Evolutionary conservation across 257 asterid species (phyloP), one percentile per base, ranked within the genome.

Genomic region (Nicotiana otophora): DNA sequence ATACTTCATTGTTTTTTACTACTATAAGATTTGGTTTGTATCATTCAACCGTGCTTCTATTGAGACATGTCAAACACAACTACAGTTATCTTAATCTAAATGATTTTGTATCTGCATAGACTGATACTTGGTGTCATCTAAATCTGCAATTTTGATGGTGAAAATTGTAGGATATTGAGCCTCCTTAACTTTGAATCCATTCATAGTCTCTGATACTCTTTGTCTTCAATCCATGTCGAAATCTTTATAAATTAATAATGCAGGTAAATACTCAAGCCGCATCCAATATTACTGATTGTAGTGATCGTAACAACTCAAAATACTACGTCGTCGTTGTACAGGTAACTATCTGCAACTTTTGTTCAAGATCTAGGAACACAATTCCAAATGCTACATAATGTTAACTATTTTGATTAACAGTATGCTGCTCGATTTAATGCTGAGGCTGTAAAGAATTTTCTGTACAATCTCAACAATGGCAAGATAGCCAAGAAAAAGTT

Each of bases 241-340:
- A 70, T 62, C 63, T 82, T 67, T 72, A 55, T 76, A 72, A 23
- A 34, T 4, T 79, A 58, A 79, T 42, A 57, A 42, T 78, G 69
- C 84, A 94, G 98, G 98, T 94, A 54, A 96, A 96, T 85, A 94
- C 96, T 68, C 94, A 94, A 89, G 99, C 99, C 39, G 94, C 97
- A 34, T 39, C 89, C 0, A 62, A 85, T 86, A 86, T 96, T 62
- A 94, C 90, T 79, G 99, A 96, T 88, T 94, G 98, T 88, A 87
- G 88, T 82, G 91, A 92, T 80, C 91, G 91, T 64, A 88, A 93
- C 88, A 85, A 88, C 87, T 92, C 99, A 63, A 96, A 96, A 89
- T 96, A 92, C 84, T 96, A 96, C 81, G 89, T 93, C 10, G 97
- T 93, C 53, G 91, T 96, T 82, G 92, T 96, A 76, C 98, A 92